phyloP scores from a whole-genome alignment of 306 rosid genomes.

The Benincasa hispida region DNA sequence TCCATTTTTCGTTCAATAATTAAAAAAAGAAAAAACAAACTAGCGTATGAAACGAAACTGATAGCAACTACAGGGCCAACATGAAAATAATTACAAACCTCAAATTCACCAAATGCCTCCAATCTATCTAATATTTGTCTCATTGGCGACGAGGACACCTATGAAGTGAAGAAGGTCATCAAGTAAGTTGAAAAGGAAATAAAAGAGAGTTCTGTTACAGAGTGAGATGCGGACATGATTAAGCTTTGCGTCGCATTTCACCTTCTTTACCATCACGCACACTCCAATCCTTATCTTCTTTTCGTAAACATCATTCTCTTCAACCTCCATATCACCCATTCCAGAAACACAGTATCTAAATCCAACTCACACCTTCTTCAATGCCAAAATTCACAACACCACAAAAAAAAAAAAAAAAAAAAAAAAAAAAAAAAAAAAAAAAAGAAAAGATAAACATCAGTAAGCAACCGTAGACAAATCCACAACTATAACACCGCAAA shows the following conservation, averaged over 20 bases:
- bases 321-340: conserved; percentile 15
- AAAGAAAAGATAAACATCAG: not conserved
- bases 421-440: too few relatives aligned
- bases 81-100: conserved; percentile 17
- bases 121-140: conserved; percentile 73
- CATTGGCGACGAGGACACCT: conserved; percentile 94
- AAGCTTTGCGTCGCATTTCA: conserved; percentile 78
- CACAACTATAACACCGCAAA: not conserved
- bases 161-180: conserved; percentile 11
- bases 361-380: conserved; percentile 8
- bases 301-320: conserved; percentile 16
- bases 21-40: not conserved
- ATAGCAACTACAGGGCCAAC: not conserved
- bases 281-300: conserved; percentile 68
- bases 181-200: conserved; percentile 8
- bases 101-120: conserved; percentile 90
- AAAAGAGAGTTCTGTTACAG: conserved; percentile 1
- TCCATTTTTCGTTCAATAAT: not conserved
- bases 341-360: conserved; percentile 8
- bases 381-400: not conserved
- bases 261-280: conserved; percentile 99
- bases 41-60: not conserved
- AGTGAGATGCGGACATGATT: conserved; percentile 14
- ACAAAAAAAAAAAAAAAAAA: not conserved
- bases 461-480: not conserved